A percentile compares a stretch with the other conserved stretches of the same genome.
These are phyloP conservation scores for Malbranchea zuffiana DNA, from an alignment of 2,329 filamentous ascomycete species.

Conservation along the genomic window DNA sequence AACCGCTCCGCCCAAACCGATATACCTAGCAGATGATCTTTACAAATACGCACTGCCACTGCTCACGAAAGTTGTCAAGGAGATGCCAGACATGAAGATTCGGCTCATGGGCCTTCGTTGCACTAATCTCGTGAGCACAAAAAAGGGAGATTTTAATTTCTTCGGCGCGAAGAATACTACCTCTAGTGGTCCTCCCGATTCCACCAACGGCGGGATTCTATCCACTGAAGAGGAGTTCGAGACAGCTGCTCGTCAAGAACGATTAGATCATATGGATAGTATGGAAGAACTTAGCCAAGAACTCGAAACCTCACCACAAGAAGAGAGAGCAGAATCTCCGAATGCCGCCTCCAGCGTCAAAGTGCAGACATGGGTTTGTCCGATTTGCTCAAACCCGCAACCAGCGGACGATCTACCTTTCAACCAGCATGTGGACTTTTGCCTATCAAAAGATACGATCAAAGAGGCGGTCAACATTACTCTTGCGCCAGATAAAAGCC, in stretches of 20 bases:
- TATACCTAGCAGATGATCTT: slow-evolving; percentile 66
- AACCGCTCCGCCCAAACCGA: slow-evolving; percentile 58
- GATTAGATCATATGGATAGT: slow-evolving; percentile 50
- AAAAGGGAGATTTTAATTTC: slow-evolving; percentile 69
- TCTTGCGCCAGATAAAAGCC: slow-evolving; percentile 17
- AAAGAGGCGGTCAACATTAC: slow-evolving; percentile 61
- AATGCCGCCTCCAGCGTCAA: neutral
- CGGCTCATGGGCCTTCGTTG: slow-evolving; percentile 81
- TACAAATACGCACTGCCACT: slow-evolving; percentile 75
- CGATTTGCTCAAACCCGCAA: slow-evolving; percentile 73
- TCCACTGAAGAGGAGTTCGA: slow-evolving; percentile 13
- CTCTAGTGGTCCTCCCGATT: slow-evolving; percentile 29
- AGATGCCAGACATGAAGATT: slow-evolving; percentile 66
- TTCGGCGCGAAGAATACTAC: slow-evolving; percentile 59
- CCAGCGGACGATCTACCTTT: slow-evolving; percentile 62
- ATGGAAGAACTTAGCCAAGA: slow-evolving; percentile 54
- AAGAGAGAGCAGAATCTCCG: neutral
- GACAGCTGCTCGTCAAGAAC: slow-evolving; percentile 46
- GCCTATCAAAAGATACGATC: slow-evolving; percentile 76
- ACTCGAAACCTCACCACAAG: slow-evolving; percentile 12
- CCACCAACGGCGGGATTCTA: neutral
- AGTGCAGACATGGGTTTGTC: slow-evolving; percentile 59
- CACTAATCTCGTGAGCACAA: slow-evolving; percentile 76
- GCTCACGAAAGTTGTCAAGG: slow-evolving; percentile 70
- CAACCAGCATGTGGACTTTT: slow-evolving; percentile 87